Conservation (phyloP, 1,284 basidiomycete genomes). For the Peniophora sp. region DNA sequence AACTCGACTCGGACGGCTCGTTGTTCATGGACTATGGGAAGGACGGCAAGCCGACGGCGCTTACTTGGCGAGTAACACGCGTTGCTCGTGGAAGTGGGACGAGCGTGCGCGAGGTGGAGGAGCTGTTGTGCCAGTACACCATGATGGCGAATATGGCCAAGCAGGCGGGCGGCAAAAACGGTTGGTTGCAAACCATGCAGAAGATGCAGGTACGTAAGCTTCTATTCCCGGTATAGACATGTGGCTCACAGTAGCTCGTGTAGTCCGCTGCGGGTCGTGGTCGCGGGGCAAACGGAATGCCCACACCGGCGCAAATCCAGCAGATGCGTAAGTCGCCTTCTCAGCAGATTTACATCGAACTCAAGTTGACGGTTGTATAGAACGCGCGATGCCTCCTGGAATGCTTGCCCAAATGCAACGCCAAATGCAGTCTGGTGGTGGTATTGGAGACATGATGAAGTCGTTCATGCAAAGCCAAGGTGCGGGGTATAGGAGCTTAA, state of each 20-base stretch:
- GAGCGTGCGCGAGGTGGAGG: slow-evolving; percentile 93
- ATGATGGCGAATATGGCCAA: slow-evolving; percentile 99
- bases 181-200: slow-evolving; percentile 84
- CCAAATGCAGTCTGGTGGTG: slow-evolving; percentile 74
- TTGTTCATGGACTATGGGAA: slow-evolving; percentile 81
- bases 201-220: slow-evolving; percentile 68
- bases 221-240: too few species aligned
- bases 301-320: slow-evolving; percentile 85
- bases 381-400: slow-evolving; percentile 85
- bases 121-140: slow-evolving; percentile 88
- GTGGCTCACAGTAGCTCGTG: too few species aligned
- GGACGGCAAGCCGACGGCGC: slow-evolving; percentile 72
- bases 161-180: slow-evolving; percentile 93
- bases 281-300: slow-evolving; percentile 79
- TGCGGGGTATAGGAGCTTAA: too few species aligned
- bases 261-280: slow-evolving; percentile 71
- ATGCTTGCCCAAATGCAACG: slow-evolving; percentile 82
- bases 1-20: slow-evolving; percentile 94
- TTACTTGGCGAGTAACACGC: slow-evolving; percentile 83
- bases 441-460: slow-evolving; percentile 95
- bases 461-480: slow-evolving; percentile 91
- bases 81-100: slow-evolving; percentile 96
- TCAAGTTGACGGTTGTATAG: slow-evolving; percentile 6
- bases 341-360: slow-evolving; percentile 3
- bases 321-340: slow-evolving; percentile 69